phyloP scores from a whole-genome alignment of 2,329 filamentous ascomycete genomes.

The Chaetomiaceae sp. region DNA sequence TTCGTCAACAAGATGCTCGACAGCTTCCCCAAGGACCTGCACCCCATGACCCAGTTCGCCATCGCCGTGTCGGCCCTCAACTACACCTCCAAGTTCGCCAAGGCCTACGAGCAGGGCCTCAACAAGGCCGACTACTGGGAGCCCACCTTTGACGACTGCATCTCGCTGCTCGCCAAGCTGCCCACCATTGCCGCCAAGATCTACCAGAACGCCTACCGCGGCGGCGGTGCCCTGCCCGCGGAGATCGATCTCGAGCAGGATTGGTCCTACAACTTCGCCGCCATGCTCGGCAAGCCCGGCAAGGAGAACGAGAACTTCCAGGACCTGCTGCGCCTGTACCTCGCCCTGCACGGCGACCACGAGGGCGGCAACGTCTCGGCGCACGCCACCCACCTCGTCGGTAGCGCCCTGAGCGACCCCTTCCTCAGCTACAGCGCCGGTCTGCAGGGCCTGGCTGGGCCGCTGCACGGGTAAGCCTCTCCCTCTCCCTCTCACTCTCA shows the following conservation, averaged over 20 bases:
- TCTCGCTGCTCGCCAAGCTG: constrained; percentile 90
- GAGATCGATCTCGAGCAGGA: constrained; percentile 80
- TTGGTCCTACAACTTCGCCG: constrained; percentile 98
- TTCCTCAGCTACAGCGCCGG: constrained; percentile 96
- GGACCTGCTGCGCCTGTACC: constrained; percentile 86
- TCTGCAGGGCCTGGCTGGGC: constrained; percentile 91
- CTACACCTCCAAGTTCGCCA: constrained; percentile 89
- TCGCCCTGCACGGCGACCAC: constrained; percentile 95
- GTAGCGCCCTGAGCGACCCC: constrained; percentile 87
- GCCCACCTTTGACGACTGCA: constrained; percentile 91
- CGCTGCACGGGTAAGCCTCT: constrained; percentile 64
- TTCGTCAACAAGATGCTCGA: constrained; percentile 88
- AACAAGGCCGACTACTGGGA: constrained; percentile 99
- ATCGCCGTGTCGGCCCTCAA: constrained; percentile 95
- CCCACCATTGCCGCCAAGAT: constrained; percentile 96
- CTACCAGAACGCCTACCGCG: constrained; percentile 84
- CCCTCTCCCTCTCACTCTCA: not conserved
- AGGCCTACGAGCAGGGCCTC: constrained; percentile 83
- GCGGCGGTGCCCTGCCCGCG: constrained; percentile 67
- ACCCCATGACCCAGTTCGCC: constrained; percentile 98
- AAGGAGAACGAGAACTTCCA: constrained; percentile 91
- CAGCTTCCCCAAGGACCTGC: constrained; percentile 80
- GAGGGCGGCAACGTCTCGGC: constrained; percentile 97
- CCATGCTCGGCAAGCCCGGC: constrained; percentile 87
- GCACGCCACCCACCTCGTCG: constrained; percentile 90